These are phyloP conservation scores for Boletus rufocinnamomeus DNA, from an alignment of 768 basidiomycete species.

Conservation along the genomic window DNA sequence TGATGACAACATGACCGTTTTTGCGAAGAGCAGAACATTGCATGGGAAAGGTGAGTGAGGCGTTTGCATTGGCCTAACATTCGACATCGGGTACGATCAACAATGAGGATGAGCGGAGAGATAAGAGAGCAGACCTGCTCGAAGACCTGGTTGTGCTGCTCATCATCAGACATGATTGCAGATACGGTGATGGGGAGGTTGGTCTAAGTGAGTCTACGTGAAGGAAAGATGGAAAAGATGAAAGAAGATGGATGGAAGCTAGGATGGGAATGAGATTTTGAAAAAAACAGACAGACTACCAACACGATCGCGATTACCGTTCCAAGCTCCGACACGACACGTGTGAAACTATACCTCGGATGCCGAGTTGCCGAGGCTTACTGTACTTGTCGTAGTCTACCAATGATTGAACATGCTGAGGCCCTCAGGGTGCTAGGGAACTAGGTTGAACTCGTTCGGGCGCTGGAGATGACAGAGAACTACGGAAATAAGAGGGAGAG, in stretches of 20 bases:
- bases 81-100: slow-evolving; percentile 23
- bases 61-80: slow-evolving; percentile 65
- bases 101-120: slow-evolving; percentile 5
- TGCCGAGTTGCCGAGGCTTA: slow-evolving; percentile 23
- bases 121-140: slow-evolving; percentile 59
- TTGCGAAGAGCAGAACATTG: slow-evolving; percentile 97
- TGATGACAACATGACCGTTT: slow-evolving; percentile 95
- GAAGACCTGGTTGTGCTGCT: slow-evolving; percentile 88
- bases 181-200: slow-evolving; percentile 16
- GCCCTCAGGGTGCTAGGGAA: not conserved
- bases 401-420: not conserved
- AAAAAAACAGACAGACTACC: slow-evolving; percentile 11
- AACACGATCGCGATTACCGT: slow-evolving; percentile 30
- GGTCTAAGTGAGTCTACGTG: slow-evolving; percentile 27
- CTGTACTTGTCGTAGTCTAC: not conserved
- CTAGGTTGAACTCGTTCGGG: not conserved
- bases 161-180: slow-evolving; percentile 83
- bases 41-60: slow-evolving; percentile 80
- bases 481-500: not conserved
- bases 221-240: slow-evolving; percentile 25
- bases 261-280: slow-evolving; percentile 27
- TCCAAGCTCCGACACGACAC: slow-evolving; percentile 48
- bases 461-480: not conserved
- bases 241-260: slow-evolving; percentile 27
- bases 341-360: slow-evolving; percentile 7